Conservation (phyloP, 164 flowering plant genomes). For the Annona cherimola region DNA sequence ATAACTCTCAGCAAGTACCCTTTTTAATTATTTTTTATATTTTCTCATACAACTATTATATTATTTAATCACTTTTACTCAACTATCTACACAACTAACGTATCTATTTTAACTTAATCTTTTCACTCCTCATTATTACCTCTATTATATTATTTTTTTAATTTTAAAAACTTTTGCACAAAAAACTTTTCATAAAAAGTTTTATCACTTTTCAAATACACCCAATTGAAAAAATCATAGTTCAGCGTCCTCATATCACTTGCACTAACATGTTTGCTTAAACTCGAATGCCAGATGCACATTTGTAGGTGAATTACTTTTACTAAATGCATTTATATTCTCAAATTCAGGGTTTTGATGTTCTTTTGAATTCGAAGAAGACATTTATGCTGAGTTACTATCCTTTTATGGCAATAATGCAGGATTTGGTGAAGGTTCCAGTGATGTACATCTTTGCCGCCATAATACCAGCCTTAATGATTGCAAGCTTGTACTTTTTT, state of each 20-base stretch:
- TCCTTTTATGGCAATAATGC: constrained; percentile 17
- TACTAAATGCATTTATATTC: background rate
- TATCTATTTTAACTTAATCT: no score
- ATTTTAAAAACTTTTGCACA: no score
- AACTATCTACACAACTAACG: no score
- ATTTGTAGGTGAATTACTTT: background rate
- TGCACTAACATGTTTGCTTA: background rate
- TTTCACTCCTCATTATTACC: no score
- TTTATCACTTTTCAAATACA: no score
- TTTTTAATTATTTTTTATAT: no score
- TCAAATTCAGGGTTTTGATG: background rate
- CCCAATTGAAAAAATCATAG: no score
- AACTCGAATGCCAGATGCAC: background rate
- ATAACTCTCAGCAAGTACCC: no score
- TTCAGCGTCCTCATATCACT: background rate
- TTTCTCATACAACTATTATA: no score
- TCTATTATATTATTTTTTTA: no score
- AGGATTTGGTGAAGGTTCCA: constrained; percentile 55
- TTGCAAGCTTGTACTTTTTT: constrained; percentile 52
- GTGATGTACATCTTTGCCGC: constrained; percentile 41
- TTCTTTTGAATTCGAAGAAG: background rate
- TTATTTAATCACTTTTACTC: no score
- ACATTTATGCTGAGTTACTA: background rate
- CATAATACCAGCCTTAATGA: constrained; percentile 46
- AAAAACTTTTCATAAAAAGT: no score